Evolutionary conservation across 2,329 filamentous ascomycete species (phyloP).

Genomic region (Talaromyces sp.): DNA sequence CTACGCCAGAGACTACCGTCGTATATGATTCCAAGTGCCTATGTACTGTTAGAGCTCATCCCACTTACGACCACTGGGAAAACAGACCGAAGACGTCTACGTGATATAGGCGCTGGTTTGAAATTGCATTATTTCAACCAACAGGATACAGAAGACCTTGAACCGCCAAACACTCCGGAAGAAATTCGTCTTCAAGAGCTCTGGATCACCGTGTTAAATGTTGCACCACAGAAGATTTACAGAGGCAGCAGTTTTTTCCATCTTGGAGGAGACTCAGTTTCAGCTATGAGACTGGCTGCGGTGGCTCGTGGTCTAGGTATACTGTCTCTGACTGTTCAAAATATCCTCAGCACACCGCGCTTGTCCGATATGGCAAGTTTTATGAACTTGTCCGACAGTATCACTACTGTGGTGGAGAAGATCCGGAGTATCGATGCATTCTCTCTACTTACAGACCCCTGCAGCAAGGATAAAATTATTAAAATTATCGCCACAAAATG

Average conservation of each 20-base stretch:
- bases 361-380: slow-evolving; percentile 5
- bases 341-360: background rate
- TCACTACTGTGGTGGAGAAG: background rate
- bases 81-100: slow-evolving; percentile 7
- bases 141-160: slow-evolving; percentile 8
- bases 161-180: background rate
- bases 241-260: background rate
- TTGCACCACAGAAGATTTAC: background rate
- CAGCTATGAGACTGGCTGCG: slow-evolving; percentile 4
- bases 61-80: slow-evolving; percentile 7
- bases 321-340: background rate
- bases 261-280: slow-evolving; percentile 10
- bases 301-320: background rate
- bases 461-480: background rate
- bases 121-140: background rate
- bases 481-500: background rate
- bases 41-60: slow-evolving; percentile 2
- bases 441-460: background rate
- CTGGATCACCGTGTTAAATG: background rate
- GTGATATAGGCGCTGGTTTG: background rate
- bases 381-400: background rate
- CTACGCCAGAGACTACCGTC: slow-evolving; percentile 14
- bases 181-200: slow-evolving; percentile 7
- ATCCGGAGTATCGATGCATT: background rate
- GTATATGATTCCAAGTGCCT: slow-evolving; percentile 26